Evolutionary conservation across 768 basidiomycete species (phyloP), one percentile per base, ranked within the genome.

Genomic region (Fistulinella prunicolor): DNA sequence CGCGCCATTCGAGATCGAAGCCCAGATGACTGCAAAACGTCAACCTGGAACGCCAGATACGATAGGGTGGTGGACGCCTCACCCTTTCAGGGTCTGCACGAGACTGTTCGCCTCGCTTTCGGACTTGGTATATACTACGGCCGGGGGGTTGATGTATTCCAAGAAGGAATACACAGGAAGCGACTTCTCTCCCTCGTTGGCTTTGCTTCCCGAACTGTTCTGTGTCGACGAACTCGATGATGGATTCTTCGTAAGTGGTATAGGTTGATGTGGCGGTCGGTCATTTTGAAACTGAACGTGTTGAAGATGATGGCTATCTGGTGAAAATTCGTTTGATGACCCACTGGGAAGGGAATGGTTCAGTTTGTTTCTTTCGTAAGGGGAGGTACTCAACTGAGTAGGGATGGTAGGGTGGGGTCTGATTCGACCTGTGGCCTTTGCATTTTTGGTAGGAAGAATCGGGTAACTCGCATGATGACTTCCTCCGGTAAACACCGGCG

Each of bases 1-100:
- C 67, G 14, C 66, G 61, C 78, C 78, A 79, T 55, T 79, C 78
- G 35, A 79, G 64, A 59, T 79, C 78, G 23, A 79, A 76, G 7
- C 79, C 78, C 9, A 79, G 37, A 9, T 78, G 72, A 2, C 76
- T 78, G 26, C 8, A 35, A 28, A 46, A 47, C 14, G 10, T 53
- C 37, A 47, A 42, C 28, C 3, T 12, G 14, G 9, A 41, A 36
- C 3, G 20, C 12, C 24, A 38, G 34, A 26, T n/a, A n/a, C 6
- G 9, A 4, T 21, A 22, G 8, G 3, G 17, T 5, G n/a, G 23
- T 34, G 14, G 10, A 28, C 16, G 13, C 30, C 70, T 55, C 41
- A 73, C 69, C 76, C 70, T 38, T 63, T 61, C 17, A 79, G 55
- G 2, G 49, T 57, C 35, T 62, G 61, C 1, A 71, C 66, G 6